phyloP scores from a whole-genome alignment of 2,329 filamentous ascomycete species.

The Clonostachys rosea region DNA sequence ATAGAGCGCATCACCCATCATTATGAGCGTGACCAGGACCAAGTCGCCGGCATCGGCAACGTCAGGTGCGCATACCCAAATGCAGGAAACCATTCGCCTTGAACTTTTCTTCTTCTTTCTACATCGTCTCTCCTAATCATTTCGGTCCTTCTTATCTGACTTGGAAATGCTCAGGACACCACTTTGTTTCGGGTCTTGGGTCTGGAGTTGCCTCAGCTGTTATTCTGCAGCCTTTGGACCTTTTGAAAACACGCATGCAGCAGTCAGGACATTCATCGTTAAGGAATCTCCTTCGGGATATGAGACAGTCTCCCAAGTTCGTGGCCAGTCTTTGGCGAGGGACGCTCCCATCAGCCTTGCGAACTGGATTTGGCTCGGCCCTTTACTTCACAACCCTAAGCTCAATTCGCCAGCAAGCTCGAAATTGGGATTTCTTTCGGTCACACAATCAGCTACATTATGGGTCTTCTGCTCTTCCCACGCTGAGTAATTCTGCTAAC shows the following conservation, averaged over 20 bases:
- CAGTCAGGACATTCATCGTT: constrained; percentile 74
- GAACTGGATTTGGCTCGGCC: constrained; percentile 88
- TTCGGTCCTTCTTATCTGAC: not conserved
- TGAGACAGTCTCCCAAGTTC: constrained; percentile 52
- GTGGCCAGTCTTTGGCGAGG: constrained; percentile 84
- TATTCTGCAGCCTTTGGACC: constrained; percentile 88
- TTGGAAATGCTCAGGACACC: constrained; percentile 53
- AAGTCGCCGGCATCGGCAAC: not conserved
- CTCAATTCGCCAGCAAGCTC: constrained; percentile 59
- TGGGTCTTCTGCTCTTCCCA: constrained; percentile 69
- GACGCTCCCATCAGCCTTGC: constrained; percentile 85
- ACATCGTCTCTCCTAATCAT: too few species aligned
- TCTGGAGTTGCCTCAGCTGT: constrained; percentile 87
- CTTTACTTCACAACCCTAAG: constrained; percentile 93
- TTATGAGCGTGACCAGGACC: not conserved
- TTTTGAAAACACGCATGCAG: constrained; percentile 94
- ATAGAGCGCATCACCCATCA: too few species aligned
- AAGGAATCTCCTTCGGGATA: constrained; percentile 16
- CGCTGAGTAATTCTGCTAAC: constrained; percentile 80
- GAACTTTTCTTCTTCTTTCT: too few species aligned
- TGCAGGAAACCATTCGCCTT: too few species aligned
- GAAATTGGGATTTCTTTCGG: constrained; percentile 28
- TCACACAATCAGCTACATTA: constrained; percentile 12
- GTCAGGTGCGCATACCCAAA: not conserved
- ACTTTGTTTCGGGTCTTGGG: constrained; percentile 83